These are phyloP conservation scores for Talaromyces thailandensis DNA, from an alignment of 495 filamentous ascomycete species.

Conservation along the genomic window DNA sequence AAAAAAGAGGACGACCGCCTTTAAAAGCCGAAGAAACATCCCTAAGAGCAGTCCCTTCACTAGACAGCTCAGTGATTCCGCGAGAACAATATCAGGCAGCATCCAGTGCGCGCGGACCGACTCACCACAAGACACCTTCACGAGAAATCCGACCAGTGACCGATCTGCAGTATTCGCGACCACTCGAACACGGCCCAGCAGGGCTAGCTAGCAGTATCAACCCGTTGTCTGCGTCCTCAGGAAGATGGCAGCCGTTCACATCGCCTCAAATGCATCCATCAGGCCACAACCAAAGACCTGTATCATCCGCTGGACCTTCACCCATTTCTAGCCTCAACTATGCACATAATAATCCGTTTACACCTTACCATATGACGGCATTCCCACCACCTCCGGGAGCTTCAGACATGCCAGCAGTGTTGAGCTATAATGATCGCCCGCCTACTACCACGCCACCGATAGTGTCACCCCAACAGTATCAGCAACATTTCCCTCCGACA, in stretches of 20 bases:
- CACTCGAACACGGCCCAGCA: conserved; percentile 12
- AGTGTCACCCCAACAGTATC: conserved; percentile 31
- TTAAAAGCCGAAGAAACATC: conserved; percentile 70
- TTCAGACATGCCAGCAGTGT: background rate
- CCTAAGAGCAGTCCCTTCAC: conserved; percentile 23
- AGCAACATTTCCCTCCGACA: conserved; percentile 16
- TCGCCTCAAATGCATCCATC: conserved; percentile 25
- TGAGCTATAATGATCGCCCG: conserved; percentile 2
- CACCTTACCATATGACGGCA: background rate
- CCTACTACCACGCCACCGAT: conserved; percentile 13
- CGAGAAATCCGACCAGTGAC: conserved; percentile 38
- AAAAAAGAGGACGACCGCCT: conserved; percentile 87
- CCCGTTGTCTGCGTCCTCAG: conserved; percentile 18
- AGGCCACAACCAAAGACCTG: conserved; percentile 22
- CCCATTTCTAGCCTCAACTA: background rate
- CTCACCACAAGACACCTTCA: conserved; percentile 33
- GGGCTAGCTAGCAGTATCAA: conserved; percentile 16
- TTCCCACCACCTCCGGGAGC: background rate
- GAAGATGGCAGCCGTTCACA: conserved; percentile 31
- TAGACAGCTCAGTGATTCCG: conserved; percentile 18
- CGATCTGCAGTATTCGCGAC: conserved; percentile 22
- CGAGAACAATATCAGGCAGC: conserved; percentile 19
- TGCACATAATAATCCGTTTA: background rate
- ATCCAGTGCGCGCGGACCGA: conserved; percentile 17
- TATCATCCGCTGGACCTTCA: conserved; percentile 28